Conservation (phyloP, 805 yeast genomes). For the Millerozyma miso region DNA sequence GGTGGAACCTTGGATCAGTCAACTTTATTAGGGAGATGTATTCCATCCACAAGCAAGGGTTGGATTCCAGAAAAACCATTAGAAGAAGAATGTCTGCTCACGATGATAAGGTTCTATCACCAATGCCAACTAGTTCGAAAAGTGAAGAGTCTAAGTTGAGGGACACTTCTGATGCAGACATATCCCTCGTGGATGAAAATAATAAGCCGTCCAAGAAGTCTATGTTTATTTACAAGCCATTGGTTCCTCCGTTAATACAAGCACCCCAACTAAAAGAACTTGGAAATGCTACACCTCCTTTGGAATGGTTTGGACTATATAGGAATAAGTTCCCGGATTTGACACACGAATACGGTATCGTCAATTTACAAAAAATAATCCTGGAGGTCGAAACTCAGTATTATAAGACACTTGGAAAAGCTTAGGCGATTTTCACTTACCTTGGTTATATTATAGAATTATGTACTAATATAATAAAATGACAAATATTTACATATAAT, state of each 20-base stretch:
- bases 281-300: constrained; percentile 96
- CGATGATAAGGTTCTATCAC: not conserved
- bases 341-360: constrained; percentile 76
- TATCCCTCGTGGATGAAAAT: constrained; percentile 33
- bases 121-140: constrained; percentile 9
- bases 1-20: constrained; percentile 92
- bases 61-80: constrained; percentile 52
- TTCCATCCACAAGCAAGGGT: constrained; percentile 74
- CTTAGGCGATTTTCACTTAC: constrained; percentile 12
- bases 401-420: constrained; percentile 46
- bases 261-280: constrained; percentile 87
- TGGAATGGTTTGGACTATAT: constrained; percentile 97
- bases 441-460: not conserved
- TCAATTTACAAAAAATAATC: constrained; percentile 68
- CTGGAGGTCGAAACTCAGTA: constrained; percentile 60
- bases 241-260: constrained; percentile 75
- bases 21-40: constrained; percentile 91
- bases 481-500: not conserved
- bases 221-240: constrained; percentile 54
- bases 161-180: constrained; percentile 11
- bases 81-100: constrained; percentile 12
- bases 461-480: not conserved
- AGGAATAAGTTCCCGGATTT: constrained; percentile 80
- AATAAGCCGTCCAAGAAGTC: constrained; percentile 35
- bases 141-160: constrained; percentile 6